Evolutionary conservation across 179 eudicot genomes (phyloP).

Genomic region (Heliamphora pulchella): DNA sequence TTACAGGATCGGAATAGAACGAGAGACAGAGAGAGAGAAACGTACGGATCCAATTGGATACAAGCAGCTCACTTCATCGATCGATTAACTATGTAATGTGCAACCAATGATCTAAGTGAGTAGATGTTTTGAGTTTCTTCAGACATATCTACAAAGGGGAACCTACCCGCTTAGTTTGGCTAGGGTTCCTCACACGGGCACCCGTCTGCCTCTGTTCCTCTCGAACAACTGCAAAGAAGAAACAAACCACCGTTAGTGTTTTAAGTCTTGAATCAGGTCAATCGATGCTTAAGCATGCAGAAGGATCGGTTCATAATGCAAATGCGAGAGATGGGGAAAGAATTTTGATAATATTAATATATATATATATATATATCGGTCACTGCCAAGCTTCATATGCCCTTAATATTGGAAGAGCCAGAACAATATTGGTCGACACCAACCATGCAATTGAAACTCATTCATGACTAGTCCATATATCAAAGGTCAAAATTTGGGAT

Average conservation of each 20-base stretch:
- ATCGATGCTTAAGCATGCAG: neutral
- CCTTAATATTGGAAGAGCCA: neutral
- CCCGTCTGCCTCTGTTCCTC: constrained; percentile 41
- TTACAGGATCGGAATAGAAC: too few species aligned
- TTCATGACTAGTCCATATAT: neutral
- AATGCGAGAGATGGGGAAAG: neutral
- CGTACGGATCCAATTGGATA: too few species aligned
- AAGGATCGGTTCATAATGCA: too few species aligned
- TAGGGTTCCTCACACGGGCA: constrained; percentile 35
- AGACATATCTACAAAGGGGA: neutral
- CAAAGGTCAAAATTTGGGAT: neutral
- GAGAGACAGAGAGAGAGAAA: too few species aligned
- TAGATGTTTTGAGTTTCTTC: neutral
- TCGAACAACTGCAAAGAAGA: constrained; percentile 36
- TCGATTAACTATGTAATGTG: neutral
- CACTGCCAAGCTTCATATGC: neutral
- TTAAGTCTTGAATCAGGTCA: neutral
- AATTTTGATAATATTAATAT: neutral
- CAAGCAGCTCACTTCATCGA: neutral
- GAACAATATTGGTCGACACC: neutral
- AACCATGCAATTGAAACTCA: neutral
- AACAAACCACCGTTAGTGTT: neutral
- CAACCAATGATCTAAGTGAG: neutral
- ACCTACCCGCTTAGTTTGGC: neutral
- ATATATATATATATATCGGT: neutral